Evolutionary conservation across 345 rosid genomes (phyloP), one percentile per base, ranked within the genome.

Genomic region (Stellera chamaejasme): DNA sequence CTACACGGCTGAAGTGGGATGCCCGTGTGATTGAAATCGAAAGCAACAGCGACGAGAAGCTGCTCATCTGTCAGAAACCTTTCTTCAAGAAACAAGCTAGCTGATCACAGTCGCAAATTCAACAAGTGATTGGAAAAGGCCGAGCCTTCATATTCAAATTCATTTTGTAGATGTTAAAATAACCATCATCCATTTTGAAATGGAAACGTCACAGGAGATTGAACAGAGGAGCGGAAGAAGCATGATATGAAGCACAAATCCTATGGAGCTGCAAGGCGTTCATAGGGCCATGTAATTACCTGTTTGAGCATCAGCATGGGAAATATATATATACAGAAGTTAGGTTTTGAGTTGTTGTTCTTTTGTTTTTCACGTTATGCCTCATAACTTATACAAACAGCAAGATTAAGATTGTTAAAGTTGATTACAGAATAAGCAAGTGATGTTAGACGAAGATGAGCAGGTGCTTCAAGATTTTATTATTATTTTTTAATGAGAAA

Each of bases 1-100:
- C 85, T 0, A 47, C 92, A 3, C 75, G 69, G 66, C 66, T 94
- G 77, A 94, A 83, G 71, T 94, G 99, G 99, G 99, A 94, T 14
- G 99, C 97, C 7, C 75, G 99, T 59, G 84, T 94, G 6, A 54
- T 79, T 59, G 99, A 90, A 60, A 72, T 78, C 3, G 99, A 94
- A 52, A 85, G 87, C 67, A 85, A 70, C 78, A 87, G 88, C 15
- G 93, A 94, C 5, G 97, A 87, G 73, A 87, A 72, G 73, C 95
- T 94, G 27, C 96, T 94, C 39, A 68, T 94, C 69, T 90, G 97
- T 63, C 97, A 94, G 78, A 94, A 94, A 64, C 93, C 99, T 36
- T 87, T 90, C 73, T 65, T 74, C 11, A 90, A 80, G 82, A 74
- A 66, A 70, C 90, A 76, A 66, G 68, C 85, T 48, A 77, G 75